A percentile compares a stretch with the other conserved stretches of the same genome.
Conservation (phyloP, 1,284 basidiomycete genomes). For the Calocybe gambosa region DNA sequence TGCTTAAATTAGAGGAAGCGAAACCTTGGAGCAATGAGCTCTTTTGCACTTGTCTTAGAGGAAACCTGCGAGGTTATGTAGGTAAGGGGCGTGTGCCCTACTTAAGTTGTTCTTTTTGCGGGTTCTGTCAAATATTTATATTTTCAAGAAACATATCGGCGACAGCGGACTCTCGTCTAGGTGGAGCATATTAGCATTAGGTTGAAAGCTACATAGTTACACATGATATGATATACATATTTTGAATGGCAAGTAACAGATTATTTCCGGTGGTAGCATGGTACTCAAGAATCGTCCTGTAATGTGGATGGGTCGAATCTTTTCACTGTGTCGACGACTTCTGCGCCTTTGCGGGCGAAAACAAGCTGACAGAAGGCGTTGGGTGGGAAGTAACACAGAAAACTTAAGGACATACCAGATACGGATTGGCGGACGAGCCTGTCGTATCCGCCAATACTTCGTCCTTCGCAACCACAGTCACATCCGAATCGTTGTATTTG, state of each 20-base stretch:
- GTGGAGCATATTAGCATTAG: background rate
- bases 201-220: slow-evolving; percentile 5
- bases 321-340: slow-evolving; percentile 74
- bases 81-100: too few relatives aligned
- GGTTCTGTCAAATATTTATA: too few relatives aligned
- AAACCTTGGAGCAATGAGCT: too few relatives aligned
- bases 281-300: slow-evolving; percentile 5
- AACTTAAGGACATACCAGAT: slow-evolving; percentile 50
- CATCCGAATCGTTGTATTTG: slow-evolving; percentile 91
- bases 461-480: slow-evolving; percentile 65
- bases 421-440: slow-evolving; percentile 76
- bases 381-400: slow-evolving; percentile 4
- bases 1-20: too few relatives aligned
- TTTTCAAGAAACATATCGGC: too few relatives aligned
- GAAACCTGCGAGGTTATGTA: too few relatives aligned
- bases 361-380: slow-evolving; percentile 49
- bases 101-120: too few relatives aligned
- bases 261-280: slow-evolving; percentile 8
- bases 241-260: slow-evolving; percentile 4
- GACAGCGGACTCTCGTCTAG: too few relatives aligned
- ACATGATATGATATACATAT: slow-evolving; percentile 11
- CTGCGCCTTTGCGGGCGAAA: slow-evolving; percentile 68
- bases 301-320: slow-evolving; percentile 36
- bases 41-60: too few relatives aligned
- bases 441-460: slow-evolving; percentile 79